These are phyloP conservation scores for Pythium sukuiense DNA, from an alignment of 352 stramenopile species.

Conservation along the genomic window DNA sequence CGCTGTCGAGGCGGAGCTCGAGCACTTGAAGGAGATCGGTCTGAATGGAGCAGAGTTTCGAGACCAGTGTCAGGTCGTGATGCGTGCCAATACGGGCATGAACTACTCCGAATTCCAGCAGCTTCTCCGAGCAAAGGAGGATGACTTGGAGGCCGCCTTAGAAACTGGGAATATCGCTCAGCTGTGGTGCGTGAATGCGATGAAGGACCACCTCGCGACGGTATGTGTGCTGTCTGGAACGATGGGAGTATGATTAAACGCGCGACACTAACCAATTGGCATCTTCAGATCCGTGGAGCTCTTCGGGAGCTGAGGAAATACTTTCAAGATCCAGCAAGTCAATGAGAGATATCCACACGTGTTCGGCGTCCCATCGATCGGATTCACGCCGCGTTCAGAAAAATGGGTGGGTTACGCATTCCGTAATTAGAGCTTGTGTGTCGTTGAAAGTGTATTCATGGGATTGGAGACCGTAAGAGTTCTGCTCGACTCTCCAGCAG, in stretches of 20 bases:
- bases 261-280: not conserved
- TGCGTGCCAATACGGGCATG: constrained; percentile 78
- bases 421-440: not conserved
- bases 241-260: not conserved
- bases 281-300: not conserved
- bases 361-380: no score
- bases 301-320: not conserved
- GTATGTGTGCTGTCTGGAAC: not conserved
- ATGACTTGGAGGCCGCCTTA: constrained; percentile 28
- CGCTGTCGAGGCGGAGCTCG: constrained; percentile 61
- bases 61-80: constrained; percentile 72
- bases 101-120: constrained; percentile 68
- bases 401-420: not conserved
- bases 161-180: not conserved
- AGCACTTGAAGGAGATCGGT: constrained; percentile 62
- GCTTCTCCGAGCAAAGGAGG: constrained; percentile 52
- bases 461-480: not conserved
- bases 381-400: no score
- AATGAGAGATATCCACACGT: no score
- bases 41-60: constrained; percentile 53
- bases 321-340: not conserved
- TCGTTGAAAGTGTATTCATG: not conserved
- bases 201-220: constrained; percentile 7
- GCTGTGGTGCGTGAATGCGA: not conserved
- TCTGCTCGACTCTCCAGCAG: not conserved